phyloP scores from a whole-genome alignment of 2,329 filamentous ascomycete species.

The Aplosporella prunicola region DNA sequence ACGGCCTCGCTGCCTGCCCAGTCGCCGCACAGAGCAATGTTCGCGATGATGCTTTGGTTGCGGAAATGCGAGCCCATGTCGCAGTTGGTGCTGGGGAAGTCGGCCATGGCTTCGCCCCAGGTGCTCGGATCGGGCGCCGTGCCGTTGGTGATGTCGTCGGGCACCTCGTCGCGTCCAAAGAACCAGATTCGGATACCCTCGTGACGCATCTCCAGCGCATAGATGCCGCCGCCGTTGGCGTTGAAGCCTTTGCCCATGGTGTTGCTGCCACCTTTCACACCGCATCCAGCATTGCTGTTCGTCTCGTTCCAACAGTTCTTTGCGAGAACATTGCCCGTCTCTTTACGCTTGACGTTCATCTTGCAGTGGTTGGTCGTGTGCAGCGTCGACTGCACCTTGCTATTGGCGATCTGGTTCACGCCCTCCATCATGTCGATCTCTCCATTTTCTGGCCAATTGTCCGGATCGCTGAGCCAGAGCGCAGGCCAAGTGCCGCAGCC shows the following conservation, averaged over 20 bases:
- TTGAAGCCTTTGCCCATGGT: constrained; percentile 22
- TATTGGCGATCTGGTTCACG: constrained; percentile 21
- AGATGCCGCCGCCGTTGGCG: constrained; percentile 37
- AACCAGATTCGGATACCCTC: constrained; percentile 43
- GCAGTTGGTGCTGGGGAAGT: constrained; percentile 11
- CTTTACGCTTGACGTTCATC: constrained; percentile 10
- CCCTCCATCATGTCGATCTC: constrained; percentile 29
- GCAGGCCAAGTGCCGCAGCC: constrained; percentile 26
- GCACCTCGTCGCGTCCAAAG: constrained; percentile 38
- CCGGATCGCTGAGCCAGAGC: constrained; percentile 23
- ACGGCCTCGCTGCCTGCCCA: constrained; percentile 7
- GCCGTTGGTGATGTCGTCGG: constrained; percentile 24
- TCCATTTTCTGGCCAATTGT: constrained; percentile 20
- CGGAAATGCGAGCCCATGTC: constrained; percentile 8
- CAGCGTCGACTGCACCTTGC: constrained; percentile 15
- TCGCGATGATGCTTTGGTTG: constrained; percentile 10
- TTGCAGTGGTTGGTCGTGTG: constrained; percentile 7
- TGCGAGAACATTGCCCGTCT: constrained; percentile 15
- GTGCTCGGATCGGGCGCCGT: constrained; percentile 35
- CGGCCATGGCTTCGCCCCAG: constrained; percentile 29
- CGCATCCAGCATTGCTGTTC: constrained; percentile 15
- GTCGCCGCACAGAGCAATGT: constrained; percentile 9
- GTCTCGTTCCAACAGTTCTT: constrained; percentile 23
- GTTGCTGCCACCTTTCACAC: constrained; percentile 12
- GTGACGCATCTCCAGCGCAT: constrained; percentile 40